Percentiles rank a stretch among this genome's conserved stretches.
Conservation (phyloP, 768 basidiomycete species). For the Leucosporidium yakuticum region DNA sequence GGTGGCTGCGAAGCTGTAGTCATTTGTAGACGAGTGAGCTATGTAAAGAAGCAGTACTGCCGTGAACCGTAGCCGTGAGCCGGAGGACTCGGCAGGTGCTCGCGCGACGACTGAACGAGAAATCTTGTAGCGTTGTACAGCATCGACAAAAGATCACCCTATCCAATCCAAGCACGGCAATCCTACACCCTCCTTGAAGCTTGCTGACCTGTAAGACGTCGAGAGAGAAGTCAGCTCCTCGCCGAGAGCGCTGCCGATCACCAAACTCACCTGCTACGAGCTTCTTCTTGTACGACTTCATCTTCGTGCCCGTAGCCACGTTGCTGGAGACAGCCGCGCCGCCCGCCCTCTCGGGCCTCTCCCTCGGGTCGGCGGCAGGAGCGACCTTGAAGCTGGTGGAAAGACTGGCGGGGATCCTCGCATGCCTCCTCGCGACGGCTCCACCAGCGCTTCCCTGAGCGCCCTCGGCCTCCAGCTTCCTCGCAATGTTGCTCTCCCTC, state of each 20-base stretch:
- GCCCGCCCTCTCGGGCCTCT: neutral
- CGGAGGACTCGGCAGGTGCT: too few relatives aligned
- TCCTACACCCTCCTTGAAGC: constrained; percentile 3
- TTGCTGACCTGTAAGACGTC: neutral
- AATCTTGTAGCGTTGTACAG: too few relatives aligned
- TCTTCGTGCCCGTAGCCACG: constrained; percentile 11
- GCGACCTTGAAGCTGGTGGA: constrained; percentile 74
- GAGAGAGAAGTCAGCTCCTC: neutral
- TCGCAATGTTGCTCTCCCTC: neutral
- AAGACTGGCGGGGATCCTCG: constrained; percentile 71
- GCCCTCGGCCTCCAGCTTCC: constrained; percentile 51
- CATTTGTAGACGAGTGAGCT: too few relatives aligned
- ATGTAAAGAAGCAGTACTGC: too few relatives aligned
- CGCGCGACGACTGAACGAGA: too few relatives aligned
- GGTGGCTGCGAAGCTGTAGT: constrained; percentile 13
- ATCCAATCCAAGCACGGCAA: too few relatives aligned
- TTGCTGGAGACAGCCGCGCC: constrained; percentile 11
- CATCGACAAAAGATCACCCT: too few relatives aligned
- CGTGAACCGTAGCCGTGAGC: too few relatives aligned
- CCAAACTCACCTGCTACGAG: constrained; percentile 7
- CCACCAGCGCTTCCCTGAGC: constrained; percentile 62
- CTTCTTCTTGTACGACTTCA: constrained; percentile 34
- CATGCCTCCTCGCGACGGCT: constrained; percentile 60
- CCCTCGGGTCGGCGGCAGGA: constrained; percentile 44
- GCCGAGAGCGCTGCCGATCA: too few relatives aligned